Percentiles rank a stretch among this genome's conserved stretches.
phyloP scores from a whole-genome alignment of 192 early-diverging fungal species.

The Gigaspora rosea region DNA sequence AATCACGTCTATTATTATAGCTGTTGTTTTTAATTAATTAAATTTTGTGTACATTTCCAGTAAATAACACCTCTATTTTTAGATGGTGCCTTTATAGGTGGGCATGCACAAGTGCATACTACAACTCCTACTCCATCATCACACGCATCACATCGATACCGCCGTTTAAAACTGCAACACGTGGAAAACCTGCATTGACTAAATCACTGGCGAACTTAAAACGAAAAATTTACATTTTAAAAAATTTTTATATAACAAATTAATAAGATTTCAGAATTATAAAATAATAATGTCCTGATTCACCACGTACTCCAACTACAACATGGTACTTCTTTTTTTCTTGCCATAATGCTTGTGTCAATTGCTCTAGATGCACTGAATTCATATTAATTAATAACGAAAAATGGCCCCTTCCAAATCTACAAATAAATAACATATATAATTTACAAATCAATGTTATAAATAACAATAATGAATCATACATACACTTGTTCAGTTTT shows the following conservation, averaged over 20 bases:
- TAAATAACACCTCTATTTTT: slow-evolving; percentile 33
- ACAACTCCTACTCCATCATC: slow-evolving; percentile 19
- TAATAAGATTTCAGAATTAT: not conserved
- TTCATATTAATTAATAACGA: slow-evolving; percentile 57
- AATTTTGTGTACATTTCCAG: slow-evolving; percentile 13
- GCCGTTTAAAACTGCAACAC: slow-evolving; percentile 53
- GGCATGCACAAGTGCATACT: slow-evolving; percentile 39
- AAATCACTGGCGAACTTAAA: slow-evolving; percentile 51
- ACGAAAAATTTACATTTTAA: not conserved
- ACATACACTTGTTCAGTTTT: slow-evolving; percentile 56
- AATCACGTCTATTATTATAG: no score
- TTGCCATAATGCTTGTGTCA: slow-evolving; percentile 46
- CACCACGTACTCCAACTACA: slow-evolving; percentile 48
- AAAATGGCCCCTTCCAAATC: slow-evolving; percentile 56
- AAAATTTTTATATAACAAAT: not conserved
- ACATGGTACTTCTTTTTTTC: slow-evolving; percentile 58
- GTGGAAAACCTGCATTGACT: slow-evolving; percentile 44
- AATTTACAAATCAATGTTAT: not conserved
- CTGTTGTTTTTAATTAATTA: not conserved
- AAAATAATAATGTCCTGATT: slow-evolving; percentile 34
- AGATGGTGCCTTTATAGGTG: slow-evolving; percentile 38
- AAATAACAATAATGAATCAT: not conserved
- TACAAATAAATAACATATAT: slow-evolving; percentile 26
- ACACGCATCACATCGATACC: slow-evolving; percentile 53
- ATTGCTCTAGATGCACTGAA: slow-evolving; percentile 42